A percentile compares a stretch with the other conserved stretches of the same genome.
phyloP scores from a whole-genome alignment of 768 basidiomycete genomes.

The Amanita brunnescens region DNA sequence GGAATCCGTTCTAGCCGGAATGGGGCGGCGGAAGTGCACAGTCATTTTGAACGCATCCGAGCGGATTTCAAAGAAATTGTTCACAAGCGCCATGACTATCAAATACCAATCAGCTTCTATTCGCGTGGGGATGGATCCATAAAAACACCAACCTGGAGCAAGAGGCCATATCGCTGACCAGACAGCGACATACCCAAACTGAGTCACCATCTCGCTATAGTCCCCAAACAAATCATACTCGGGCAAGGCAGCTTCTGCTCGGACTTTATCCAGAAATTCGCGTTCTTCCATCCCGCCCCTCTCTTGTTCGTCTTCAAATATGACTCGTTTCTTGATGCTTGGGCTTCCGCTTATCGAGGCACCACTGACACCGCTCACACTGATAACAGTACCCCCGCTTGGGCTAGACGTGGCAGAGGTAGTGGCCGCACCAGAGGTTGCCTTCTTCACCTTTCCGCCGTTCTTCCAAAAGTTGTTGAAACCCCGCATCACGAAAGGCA shows the following conservation, averaged over 20 bases:
- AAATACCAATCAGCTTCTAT: background rate
- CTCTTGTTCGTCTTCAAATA: slow-evolving; percentile 61
- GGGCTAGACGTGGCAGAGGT: slow-evolving; percentile 1
- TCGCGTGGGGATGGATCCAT: background rate
- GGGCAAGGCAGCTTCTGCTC: slow-evolving; percentile 70
- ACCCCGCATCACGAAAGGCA: slow-evolving; percentile 69
- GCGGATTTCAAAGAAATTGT: slow-evolving; percentile 88
- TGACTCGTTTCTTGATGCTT: slow-evolving; percentile 53
- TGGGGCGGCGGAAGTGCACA: slow-evolving; percentile 72
- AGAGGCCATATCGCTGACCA: slow-evolving; percentile 96
- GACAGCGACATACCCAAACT: slow-evolving; percentile 87
- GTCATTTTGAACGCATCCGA: slow-evolving; percentile 96
- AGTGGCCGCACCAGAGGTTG: slow-evolving; percentile 12
- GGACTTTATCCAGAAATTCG: slow-evolving; percentile 69
- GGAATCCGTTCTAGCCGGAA: slow-evolving; percentile 81
- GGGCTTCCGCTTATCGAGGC: slow-evolving; percentile 8
- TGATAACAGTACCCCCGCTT: background rate
- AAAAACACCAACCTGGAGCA: slow-evolving; percentile 49
- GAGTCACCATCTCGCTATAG: slow-evolving; percentile 94
- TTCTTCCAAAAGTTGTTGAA: slow-evolving; percentile 37
- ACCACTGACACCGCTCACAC: background rate
- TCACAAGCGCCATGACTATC: slow-evolving; percentile 72
- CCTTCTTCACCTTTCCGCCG: slow-evolving; percentile 25
- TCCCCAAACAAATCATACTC: slow-evolving; percentile 78
- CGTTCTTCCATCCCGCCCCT: slow-evolving; percentile 57